Percentiles rank a stretch among this genome's conserved stretches.
phyloP scores from a whole-genome alignment of 2,329 filamentous ascomycete genomes.

The Botrytis paeoniae region DNA sequence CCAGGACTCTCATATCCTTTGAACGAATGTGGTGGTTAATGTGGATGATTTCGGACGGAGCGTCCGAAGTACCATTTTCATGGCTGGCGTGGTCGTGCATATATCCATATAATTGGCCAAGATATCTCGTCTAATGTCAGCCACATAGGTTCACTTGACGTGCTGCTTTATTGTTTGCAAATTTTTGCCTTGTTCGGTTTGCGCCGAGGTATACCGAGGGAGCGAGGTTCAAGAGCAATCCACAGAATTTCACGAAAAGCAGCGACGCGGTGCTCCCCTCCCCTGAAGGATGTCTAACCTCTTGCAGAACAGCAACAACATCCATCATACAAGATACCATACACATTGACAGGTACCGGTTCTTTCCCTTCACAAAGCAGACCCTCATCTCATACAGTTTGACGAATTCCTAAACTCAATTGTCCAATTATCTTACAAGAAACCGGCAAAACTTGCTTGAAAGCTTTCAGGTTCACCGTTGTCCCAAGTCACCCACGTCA shows the following conservation, averaged over 20 bases:
- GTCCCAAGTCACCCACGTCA: neutral
- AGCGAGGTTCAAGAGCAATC: neutral
- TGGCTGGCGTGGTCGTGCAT: slow-evolving; percentile 20
- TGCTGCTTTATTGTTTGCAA: slow-evolving; percentile 14
- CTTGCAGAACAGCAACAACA: slow-evolving; percentile 5
- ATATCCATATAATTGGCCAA: slow-evolving; percentile 10
- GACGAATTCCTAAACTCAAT: neutral
- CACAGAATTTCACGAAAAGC: slow-evolving; percentile 14
- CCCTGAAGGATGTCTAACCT: neutral
- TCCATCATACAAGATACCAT: slow-evolving; percentile 7
- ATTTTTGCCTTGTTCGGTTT: neutral
- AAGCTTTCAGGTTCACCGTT: neutral
- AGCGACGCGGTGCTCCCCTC: neutral
- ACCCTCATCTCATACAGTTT: neutral
- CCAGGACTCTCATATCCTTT: neutral
- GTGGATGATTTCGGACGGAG: slow-evolving; percentile 13
- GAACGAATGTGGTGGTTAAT: slow-evolving; percentile 6
- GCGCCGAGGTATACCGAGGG: slow-evolving; percentile 5
- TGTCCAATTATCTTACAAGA: neutral
- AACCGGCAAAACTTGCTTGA: neutral
- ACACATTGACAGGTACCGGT: slow-evolving; percentile 5
- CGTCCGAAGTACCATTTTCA: slow-evolving; percentile 14
- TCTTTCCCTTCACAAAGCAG: neutral
- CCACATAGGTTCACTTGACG: slow-evolving; percentile 1
- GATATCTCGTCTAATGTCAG: slow-evolving; percentile 12